Evolutionary conservation across 2,329 filamentous ascomycete species (phyloP), one percentile per base, ranked within the genome.

Genomic region (Diplodia corticola): DNA sequence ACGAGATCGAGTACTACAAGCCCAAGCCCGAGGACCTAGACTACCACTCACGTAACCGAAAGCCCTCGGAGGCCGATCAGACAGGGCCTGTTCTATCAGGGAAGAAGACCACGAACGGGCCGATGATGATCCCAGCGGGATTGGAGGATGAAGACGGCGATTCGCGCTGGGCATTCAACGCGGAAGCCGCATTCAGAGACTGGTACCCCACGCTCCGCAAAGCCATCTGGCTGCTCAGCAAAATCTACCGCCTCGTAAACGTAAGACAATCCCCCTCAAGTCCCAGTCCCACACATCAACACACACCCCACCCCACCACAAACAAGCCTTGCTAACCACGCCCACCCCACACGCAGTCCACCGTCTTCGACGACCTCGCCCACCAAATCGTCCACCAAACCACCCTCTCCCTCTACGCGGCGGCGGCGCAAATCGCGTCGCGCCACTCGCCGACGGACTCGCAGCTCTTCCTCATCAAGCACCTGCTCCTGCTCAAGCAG

Each of bases 401-500:
- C 1, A 97, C 93, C 0, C 81, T 89, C 61, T 93, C 93, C 3
- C 85, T 99, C 20, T 87, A 93, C 69, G 85, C 88, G 60, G 94
- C 92, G 30, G 91, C 93, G 70, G 81, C 84, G 5, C 86, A 86
- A 68, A 89, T 96, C 70, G 85, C 88, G 65, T 85, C 85, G 40
- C 87, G 86, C 65, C 82, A 85, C n/a, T 81, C 81, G 75, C 84
- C 86, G 1, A 84, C 89, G 6, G 93, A 98, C 75, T 86, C 91
- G 0, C 91, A 97, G 71, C 85, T 99, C 4, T 99, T 99, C 79
- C 89, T 97, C 73, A 89, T 99, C 72, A 95, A 94, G 72, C 97
- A 99, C 75, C 85, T 99, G 1, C 89, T 99, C 59, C 89, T 97
- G 59, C 86, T 99, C 61, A 98, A 98, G 78, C 96, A 97, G 75